These are phyloP conservation scores for Colletotrichum kahawae DNA, from an alignment of 2,329 filamentous ascomycete species.

Conservation along the genomic window DNA sequence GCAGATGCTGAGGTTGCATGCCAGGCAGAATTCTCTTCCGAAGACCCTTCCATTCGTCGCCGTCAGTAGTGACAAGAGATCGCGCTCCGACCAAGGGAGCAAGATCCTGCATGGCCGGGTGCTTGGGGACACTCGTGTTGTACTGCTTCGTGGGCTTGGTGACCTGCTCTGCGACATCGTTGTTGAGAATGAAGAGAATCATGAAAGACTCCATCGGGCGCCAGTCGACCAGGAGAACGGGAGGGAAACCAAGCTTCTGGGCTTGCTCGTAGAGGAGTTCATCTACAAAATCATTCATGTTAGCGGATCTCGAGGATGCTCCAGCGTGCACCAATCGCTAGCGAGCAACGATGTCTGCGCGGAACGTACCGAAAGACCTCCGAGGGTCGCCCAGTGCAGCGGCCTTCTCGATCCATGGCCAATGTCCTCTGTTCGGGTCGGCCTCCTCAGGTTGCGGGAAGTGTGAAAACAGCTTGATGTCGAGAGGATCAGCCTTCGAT, in stretches of 20 bases:
- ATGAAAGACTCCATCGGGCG: constrained; percentile 5
- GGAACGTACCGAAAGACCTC: constrained; percentile 5
- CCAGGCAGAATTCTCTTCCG: constrained; percentile 12
- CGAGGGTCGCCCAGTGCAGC: constrained; percentile 4
- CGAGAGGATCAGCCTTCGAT: neutral
- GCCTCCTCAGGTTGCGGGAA: constrained; percentile 12
- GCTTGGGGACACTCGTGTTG: constrained; percentile 17
- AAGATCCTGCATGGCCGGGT: constrained; percentile 7
- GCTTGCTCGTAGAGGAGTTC: constrained; percentile 12
- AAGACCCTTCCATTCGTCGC: constrained; percentile 13
- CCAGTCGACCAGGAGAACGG: constrained; percentile 12
- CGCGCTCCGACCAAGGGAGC: constrained; percentile 11
- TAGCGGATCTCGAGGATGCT: neutral
- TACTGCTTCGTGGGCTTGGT: constrained; percentile 14
- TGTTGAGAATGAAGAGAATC: constrained; percentile 13
- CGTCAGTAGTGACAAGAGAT: constrained; percentile 12
- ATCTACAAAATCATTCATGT: neutral
- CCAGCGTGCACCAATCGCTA: neutral
- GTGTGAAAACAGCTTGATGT: constrained; percentile 6
- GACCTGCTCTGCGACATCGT: constrained; percentile 14
- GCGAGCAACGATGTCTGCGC: neutral
- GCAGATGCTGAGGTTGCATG: constrained; percentile 20
- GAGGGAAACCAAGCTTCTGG: constrained; percentile 2
- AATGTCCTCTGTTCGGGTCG: constrained; percentile 9
- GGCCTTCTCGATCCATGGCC: constrained; percentile 18